phyloP scores from a whole-genome alignment of 2,329 filamentous ascomycete species.

The Raffaelea deltoideospora region DNA sequence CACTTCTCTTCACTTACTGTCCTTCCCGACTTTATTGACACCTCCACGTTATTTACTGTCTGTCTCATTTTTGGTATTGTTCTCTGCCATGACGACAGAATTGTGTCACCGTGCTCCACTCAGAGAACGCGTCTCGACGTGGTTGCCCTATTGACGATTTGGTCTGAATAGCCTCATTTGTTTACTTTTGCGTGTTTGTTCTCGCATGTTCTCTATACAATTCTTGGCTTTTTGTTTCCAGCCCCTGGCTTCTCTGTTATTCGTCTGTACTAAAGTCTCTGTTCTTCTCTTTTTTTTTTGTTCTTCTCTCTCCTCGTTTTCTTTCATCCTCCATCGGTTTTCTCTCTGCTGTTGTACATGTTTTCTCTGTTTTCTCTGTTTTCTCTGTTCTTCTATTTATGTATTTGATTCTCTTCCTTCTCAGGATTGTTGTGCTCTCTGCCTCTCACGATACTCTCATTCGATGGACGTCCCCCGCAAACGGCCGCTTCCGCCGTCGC shows the following conservation, averaged over 20 bases:
- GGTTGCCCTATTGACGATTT: constrained; percentile 5
- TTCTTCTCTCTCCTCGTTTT: not conserved
- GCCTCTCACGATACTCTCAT: too few species aligned
- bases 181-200: not conserved
- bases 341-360: not conserved
- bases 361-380: not conserved
- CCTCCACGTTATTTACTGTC: too few species aligned
- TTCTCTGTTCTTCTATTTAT: not conserved
- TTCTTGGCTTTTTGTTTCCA: too few species aligned
- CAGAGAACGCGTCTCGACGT: too few species aligned
- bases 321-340: not conserved
- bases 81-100: too few species aligned
- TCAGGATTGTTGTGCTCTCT: not conserved
- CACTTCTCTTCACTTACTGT: too few species aligned
- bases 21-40: too few species aligned
- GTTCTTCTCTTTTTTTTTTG: not conserved
- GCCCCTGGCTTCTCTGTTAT: not conserved
- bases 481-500: not conserved
- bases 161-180: constrained; percentile 2
- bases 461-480: too few species aligned
- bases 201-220: too few species aligned
- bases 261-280: not conserved
- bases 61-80: constrained; percentile 4
- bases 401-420: not conserved
- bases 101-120: too few species aligned